Evolutionary conservation across 139 green algal genomes (phyloP).

Genomic region (Haematococcus sp.): DNA sequence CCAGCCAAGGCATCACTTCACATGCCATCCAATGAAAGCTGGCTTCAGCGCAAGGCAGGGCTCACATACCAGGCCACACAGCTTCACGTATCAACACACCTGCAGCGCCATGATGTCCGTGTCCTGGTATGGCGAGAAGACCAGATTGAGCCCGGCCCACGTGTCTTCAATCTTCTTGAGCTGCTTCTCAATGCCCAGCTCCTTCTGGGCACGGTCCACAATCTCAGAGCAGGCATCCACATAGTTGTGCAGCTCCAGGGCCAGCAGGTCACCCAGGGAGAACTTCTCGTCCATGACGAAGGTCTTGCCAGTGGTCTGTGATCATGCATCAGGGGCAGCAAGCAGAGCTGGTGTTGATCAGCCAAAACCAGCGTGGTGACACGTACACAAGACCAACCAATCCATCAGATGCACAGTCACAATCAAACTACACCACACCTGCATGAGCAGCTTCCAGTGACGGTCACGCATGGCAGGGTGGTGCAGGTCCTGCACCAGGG

Average conservation of each 20-base stretch:
- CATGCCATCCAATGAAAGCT: no score
- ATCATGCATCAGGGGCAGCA: no score
- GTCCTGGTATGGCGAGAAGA: slow-evolving; percentile 67
- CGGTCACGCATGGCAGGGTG: slow-evolving; percentile 86
- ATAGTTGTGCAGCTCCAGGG: slow-evolving; percentile 83
- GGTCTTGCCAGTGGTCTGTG: slow-evolving; percentile 69
- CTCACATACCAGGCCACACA: no score
- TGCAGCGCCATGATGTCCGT: slow-evolving; percentile 55
- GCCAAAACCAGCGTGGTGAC: no score
- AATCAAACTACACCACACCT: slow-evolving; percentile 16
- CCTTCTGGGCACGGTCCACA: slow-evolving; percentile 88
- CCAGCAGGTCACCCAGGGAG: slow-evolving; percentile 81
- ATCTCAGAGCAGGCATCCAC: slow-evolving; percentile 86
- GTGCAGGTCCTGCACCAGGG: slow-evolving; percentile 84
- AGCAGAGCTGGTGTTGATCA: no score
- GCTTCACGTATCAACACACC: no score
- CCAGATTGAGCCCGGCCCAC: slow-evolving; percentile 65
- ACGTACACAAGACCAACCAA: no score
- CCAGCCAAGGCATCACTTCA: neutral
- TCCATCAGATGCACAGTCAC: neutral
- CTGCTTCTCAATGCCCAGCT: slow-evolving; percentile 82
- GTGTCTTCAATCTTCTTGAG: slow-evolving; percentile 89
- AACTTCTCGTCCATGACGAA: slow-evolving; percentile 85
- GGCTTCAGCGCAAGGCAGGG: no score
- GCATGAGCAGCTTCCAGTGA: slow-evolving; percentile 89